phyloP scores from a whole-genome alignment of 208 protist genomes.

The Leishmania braziliensis region DNA sequence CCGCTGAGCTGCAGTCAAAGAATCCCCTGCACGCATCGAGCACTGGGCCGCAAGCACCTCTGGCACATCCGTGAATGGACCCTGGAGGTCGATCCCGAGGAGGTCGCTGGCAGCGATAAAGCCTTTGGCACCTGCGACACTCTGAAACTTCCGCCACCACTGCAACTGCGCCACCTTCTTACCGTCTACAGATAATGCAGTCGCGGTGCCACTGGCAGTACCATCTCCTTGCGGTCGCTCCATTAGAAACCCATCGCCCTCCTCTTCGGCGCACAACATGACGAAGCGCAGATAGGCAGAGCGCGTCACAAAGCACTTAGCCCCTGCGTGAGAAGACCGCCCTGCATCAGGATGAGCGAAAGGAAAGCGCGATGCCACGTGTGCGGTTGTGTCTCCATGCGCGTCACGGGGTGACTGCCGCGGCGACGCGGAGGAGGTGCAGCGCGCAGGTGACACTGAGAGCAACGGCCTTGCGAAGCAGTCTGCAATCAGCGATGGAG shows the following conservation, averaged over 20 bases:
- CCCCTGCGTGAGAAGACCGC: neutral
- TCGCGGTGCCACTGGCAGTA: neutral
- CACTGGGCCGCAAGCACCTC: slow-evolving; percentile 4
- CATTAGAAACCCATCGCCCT: slow-evolving; percentile 16
- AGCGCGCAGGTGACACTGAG: neutral
- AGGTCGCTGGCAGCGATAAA: slow-evolving; percentile 56
- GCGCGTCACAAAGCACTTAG: neutral
- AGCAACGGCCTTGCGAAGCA: slow-evolving; percentile 5
- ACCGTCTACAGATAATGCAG: neutral
- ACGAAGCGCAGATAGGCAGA: slow-evolving; percentile 26
- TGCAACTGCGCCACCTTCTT: slow-evolving; percentile 12
- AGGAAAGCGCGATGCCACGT: too few relatives aligned
- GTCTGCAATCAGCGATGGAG: slow-evolving; percentile 12
- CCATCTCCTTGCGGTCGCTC: neutral
- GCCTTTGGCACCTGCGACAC: slow-evolving; percentile 57
- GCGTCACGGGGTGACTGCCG: neutral
- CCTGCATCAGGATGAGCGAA: neutral
- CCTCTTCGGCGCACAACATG: slow-evolving; percentile 29
- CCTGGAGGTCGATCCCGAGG: neutral
- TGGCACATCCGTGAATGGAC: slow-evolving; percentile 19
- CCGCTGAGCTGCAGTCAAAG: neutral
- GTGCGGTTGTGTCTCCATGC: neutral
- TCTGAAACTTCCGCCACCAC: slow-evolving; percentile 44
- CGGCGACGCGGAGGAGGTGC: neutral
- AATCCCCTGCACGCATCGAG: neutral